Evolutionary conservation across 1,284 basidiomycete species (phyloP).

Genomic region (Irpex sp.): DNA sequence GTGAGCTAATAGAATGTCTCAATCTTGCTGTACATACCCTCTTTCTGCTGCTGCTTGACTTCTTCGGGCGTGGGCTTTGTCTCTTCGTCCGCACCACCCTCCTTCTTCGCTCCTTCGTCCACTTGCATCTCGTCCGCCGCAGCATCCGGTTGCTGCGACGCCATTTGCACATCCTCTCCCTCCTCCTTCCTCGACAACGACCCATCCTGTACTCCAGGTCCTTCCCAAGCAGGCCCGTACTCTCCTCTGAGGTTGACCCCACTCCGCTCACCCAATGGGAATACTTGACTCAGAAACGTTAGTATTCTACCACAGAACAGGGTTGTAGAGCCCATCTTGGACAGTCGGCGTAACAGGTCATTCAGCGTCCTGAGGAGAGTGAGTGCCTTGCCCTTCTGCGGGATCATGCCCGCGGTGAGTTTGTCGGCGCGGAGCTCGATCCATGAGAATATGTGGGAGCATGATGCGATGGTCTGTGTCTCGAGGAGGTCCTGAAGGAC

Average conservation of each 20-base stretch:
- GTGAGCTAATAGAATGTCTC: not conserved
- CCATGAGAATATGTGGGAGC: constrained; percentile 82
- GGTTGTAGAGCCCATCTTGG: constrained; percentile 79
- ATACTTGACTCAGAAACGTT: constrained; percentile 81
- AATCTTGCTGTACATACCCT: constrained; percentile 42
- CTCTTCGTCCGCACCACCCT: constrained; percentile 36
- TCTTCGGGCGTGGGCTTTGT: constrained; percentile 22
- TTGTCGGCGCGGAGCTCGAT: constrained; percentile 67
- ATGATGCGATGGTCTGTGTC: constrained; percentile 76
- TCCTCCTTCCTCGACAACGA: constrained; percentile 14
- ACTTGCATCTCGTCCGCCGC: constrained; percentile 34
- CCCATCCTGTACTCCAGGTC: constrained; percentile 39
- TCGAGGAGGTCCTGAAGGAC: constrained; percentile 77
- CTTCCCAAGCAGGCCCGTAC: constrained; percentile 78
- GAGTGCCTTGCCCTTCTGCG: constrained; percentile 84
- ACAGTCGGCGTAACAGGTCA: constrained; percentile 80
- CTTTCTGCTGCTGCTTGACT: constrained; percentile 48
- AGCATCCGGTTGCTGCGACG: constrained; percentile 21
- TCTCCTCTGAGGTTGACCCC: constrained; percentile 89
- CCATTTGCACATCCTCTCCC: constrained; percentile 26
- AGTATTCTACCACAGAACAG: constrained; percentile 87
- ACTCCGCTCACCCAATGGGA: constrained; percentile 84
- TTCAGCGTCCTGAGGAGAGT: constrained; percentile 82
- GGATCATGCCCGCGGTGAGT: constrained; percentile 73
- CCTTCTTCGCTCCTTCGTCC: constrained; percentile 34